Evolutionary conservation across 2,329 filamentous ascomycete species (phyloP).

Genomic region (Pleoardoris graminearum): DNA sequence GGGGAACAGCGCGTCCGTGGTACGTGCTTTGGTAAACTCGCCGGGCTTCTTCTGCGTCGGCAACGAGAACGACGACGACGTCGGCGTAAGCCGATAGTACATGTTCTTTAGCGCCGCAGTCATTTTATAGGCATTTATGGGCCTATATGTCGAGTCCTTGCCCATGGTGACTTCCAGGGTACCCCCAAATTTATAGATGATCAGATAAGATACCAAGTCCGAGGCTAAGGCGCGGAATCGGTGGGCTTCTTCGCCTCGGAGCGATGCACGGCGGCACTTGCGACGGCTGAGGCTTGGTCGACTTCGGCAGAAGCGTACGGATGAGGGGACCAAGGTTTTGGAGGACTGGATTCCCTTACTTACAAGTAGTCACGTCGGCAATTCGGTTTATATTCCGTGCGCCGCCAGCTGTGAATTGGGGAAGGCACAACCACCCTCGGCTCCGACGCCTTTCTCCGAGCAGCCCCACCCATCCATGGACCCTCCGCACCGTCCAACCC

Average conservation of each 20-base stretch:
- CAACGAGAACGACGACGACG: conserved; percentile 35
- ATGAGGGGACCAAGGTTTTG: neutral
- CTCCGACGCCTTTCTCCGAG: conserved; percentile 7
- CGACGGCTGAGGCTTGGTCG: neutral
- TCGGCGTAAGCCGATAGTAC: conserved; percentile 42
- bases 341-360: neutral
- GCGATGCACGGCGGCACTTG: neutral
- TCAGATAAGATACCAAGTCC: conserved; percentile 38
- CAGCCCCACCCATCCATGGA: neutral
- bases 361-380: neutral
- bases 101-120: conserved; percentile 43
- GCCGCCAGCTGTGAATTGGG: neutral
- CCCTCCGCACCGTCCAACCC: neutral
- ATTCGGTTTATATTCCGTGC: neutral
- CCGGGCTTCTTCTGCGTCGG: conserved; percentile 37
- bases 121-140: conserved; percentile 42
- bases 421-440: conserved; percentile 2
- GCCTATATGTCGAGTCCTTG: conserved; percentile 25
- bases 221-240: conserved; percentile 33
- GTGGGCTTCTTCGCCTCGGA: neutral
- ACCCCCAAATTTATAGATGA: conserved; percentile 23
- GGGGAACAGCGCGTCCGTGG: conserved; percentile 66
- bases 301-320: neutral
- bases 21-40: conserved; percentile 54
- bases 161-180: conserved; percentile 21